Evolutionary conservation across 2,329 filamentous ascomycete genomes (phyloP), one percentile per base, ranked within the genome.

Genomic region (Botrytis galanthina): DNA sequence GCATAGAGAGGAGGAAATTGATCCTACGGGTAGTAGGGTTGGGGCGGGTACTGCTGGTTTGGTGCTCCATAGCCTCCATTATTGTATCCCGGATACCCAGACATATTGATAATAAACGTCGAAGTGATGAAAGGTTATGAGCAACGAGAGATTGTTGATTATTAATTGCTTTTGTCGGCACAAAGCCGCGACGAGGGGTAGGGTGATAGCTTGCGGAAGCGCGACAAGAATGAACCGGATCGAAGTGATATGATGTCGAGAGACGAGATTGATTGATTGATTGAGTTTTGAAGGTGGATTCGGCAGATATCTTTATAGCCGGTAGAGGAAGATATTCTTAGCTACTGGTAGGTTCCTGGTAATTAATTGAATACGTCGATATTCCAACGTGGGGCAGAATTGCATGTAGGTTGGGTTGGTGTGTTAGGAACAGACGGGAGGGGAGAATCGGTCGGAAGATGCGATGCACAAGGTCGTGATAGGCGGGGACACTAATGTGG

Each of bases 71-170:
- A 85, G 80, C 83, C 83, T 80, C 84, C 83, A 74, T 85, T 83
- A 79, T 90, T 89, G 74, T 84, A 81, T 74, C 86, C 86, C 76
- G 88, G 88, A 81, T 90, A 91, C 79, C 88, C 89, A 77, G 90
- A 90, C 90, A 91, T 92, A 59, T 72, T 72, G 61, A 59, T 67
- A 39, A 26, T 46, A 20, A 48, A 42, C 9, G 35, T 59, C 39
- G n/a, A 46, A 20, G 60, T 67, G 26, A 22, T 16, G 22, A 54
- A 39, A 61, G 6, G 22, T 14, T 61, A 20, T 46, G 68, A 37
- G 39, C 39, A 39, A 59, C n/a, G 42, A 29, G 44, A 32, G 51
- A n/a, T 59, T 70, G 48, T 26, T 26, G 37, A 29, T 62, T 42
- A 16, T 29, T 14, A 16, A 29, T 44, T 57, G 48, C 48, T 32